Percentiles rank a stretch among this genome's conserved stretches.
Evolutionary conservation across 805 yeast genomes (phyloP).

Genomic region (Lipomyces anomalus): DNA sequence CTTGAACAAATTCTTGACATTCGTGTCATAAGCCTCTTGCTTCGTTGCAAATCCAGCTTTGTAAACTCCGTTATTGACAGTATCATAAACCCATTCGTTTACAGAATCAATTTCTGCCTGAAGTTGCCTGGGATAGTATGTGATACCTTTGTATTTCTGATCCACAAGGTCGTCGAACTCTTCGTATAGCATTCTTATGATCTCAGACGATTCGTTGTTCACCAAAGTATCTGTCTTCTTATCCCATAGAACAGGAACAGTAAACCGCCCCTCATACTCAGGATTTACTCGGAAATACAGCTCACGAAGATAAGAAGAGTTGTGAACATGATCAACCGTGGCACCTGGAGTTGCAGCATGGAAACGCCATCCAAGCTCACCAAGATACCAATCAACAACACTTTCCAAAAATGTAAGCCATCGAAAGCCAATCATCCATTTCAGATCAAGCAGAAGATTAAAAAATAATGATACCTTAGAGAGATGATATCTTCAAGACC

Average conservation of each 20-base stretch:
- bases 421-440: slow-evolving; percentile 33
- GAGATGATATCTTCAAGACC: slow-evolving; percentile 52
- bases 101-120: slow-evolving; percentile 62
- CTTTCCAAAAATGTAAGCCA: slow-evolving; percentile 50
- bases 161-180: slow-evolving; percentile 52
- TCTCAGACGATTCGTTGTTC: slow-evolving; percentile 85
- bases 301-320: slow-evolving; percentile 56
- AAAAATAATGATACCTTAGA: slow-evolving; percentile 27
- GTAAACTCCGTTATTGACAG: slow-evolving; percentile 88
- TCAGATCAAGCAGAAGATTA: slow-evolving; percentile 17
- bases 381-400: slow-evolving; percentile 90
- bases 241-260: slow-evolving; percentile 95
- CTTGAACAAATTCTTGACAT: slow-evolving; percentile 59
- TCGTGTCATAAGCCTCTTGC: slow-evolving; percentile 73
- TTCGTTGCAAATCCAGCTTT: slow-evolving; percentile 83
- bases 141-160: slow-evolving; percentile 44
- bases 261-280: slow-evolving; percentile 72
- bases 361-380: slow-evolving; percentile 84
- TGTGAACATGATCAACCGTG: slow-evolving; percentile 57
- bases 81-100: slow-evolving; percentile 76
- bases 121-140: slow-evolving; percentile 57
- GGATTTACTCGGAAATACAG: slow-evolving; percentile 71
- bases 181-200: slow-evolving; percentile 74
- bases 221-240: slow-evolving; percentile 76
- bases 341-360: slow-evolving; percentile 41